phyloP scores from a whole-genome alignment of 768 basidiomycete genomes.

The Leucocoprinus birnbaumii region DNA sequence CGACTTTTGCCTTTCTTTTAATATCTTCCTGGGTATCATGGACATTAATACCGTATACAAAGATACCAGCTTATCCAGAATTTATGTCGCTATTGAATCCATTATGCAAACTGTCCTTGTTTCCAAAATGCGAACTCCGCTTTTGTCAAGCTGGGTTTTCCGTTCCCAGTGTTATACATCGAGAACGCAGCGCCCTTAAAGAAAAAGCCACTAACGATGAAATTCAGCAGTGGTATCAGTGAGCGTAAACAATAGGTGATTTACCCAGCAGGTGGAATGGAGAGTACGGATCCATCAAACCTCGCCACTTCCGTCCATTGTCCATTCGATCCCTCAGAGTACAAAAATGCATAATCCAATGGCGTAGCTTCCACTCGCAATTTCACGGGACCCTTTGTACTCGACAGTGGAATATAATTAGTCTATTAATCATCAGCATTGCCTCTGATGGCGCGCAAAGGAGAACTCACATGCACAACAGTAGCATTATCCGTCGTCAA shows the following conservation, averaged over 20 bases:
- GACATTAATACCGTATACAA: background rate
- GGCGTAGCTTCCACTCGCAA: conserved; percentile 26
- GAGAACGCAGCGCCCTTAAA: conserved; percentile 37
- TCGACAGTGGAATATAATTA: conserved; percentile 19
- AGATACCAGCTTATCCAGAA: background rate
- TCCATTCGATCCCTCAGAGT: conserved; percentile 25
- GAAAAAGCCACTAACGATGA: conserved; percentile 27
- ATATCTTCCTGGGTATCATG: background rate
- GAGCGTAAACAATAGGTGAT: background rate
- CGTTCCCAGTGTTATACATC: conserved; percentile 36
- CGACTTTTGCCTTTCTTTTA: too few relatives aligned
- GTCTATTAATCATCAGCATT: conserved; percentile 11
- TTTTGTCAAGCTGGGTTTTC: conserved; percentile 29
- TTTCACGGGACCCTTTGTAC: conserved; percentile 22
- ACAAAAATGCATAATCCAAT: conserved; percentile 28
- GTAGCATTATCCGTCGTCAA: conserved; percentile 28
- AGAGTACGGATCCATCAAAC: conserved; percentile 30
- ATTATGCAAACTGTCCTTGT: conserved; percentile 18
- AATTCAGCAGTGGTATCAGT: background rate
- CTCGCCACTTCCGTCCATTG: conserved; percentile 20
- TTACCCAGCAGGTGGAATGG: conserved; percentile 31
- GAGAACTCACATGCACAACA: conserved; percentile 22
- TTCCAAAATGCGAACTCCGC: conserved; percentile 37
- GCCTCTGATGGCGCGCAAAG: background rate
- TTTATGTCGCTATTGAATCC: background rate